phyloP scores from a whole-genome alignment of 2,329 filamentous ascomycete species.

The Aureobasidium mangrovei region DNA sequence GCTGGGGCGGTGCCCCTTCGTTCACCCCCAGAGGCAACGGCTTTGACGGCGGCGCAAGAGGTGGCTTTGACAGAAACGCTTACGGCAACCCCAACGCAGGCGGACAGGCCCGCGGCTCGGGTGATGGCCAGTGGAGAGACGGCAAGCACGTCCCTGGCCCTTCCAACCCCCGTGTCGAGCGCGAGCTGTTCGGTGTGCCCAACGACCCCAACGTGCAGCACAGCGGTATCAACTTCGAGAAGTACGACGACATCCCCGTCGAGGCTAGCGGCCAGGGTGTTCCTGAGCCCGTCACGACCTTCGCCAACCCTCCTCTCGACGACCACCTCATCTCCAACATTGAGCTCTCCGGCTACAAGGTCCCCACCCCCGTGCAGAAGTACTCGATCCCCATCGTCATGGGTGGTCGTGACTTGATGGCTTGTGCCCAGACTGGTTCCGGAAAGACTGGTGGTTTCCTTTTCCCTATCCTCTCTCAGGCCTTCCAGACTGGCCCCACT shows the following conservation, averaged over 20 bases:
- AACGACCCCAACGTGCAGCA: slow-evolving; percentile 94
- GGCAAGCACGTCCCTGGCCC: slow-evolving; percentile 93
- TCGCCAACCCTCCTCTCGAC: slow-evolving; percentile 91
- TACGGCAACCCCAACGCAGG: slow-evolving; percentile 51
- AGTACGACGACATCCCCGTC: slow-evolving; percentile 98
- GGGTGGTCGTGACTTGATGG: slow-evolving; percentile 96
- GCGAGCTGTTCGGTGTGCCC: slow-evolving; percentile 83
- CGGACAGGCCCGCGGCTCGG: slow-evolving; percentile 64
- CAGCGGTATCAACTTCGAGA: slow-evolving; percentile 99
- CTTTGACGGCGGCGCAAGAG: slow-evolving; percentile 25
- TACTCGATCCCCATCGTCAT: slow-evolving; percentile 99
- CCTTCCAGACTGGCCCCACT: slow-evolving; percentile 82
- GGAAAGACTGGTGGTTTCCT: slow-evolving; percentile 99
- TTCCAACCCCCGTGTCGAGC: slow-evolving; percentile 79
- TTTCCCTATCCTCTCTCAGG: slow-evolving; percentile 97
- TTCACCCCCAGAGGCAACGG: slow-evolving; percentile 45
- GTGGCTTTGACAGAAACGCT: slow-evolving; percentile 53
- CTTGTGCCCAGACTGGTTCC: slow-evolving; percentile 98
- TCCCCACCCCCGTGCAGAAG: slow-evolving; percentile 95
- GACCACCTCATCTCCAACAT: slow-evolving; percentile 92
- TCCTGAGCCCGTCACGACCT: slow-evolving; percentile 80
- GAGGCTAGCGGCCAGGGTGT: slow-evolving; percentile 92
- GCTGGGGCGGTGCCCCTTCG: slow-evolving; percentile 43
- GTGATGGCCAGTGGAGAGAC: slow-evolving; percentile 92
- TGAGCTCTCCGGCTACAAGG: slow-evolving; percentile 85